Evolutionary conservation across 129 eudicot genomes (phyloP).

Genomic region (Flaveria bidentis): DNA sequence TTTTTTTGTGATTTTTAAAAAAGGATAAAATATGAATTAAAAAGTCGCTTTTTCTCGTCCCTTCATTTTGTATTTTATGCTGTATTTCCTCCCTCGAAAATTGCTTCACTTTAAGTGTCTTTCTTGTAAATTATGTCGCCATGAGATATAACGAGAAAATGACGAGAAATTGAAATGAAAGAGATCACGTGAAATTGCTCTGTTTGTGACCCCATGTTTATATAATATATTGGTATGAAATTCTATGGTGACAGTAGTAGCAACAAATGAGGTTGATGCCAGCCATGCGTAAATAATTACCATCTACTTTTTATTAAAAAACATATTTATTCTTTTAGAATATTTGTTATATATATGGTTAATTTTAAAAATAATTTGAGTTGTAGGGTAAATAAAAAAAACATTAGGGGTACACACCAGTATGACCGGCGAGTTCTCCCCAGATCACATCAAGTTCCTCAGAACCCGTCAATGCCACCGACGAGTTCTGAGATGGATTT

Average conservation of each 20-base stretch:
- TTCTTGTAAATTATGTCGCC: conserved; percentile 17
- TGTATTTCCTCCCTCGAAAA: conserved; percentile 28
- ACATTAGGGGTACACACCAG: no score
- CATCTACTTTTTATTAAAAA: conserved; percentile 13
- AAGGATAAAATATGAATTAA: conserved; percentile 9
- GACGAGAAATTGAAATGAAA: neutral
- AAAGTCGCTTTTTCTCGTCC: conserved; percentile 21
- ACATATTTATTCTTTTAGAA: no score
- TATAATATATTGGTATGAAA: conserved; percentile 6
- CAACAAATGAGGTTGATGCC: conserved; percentile 35
- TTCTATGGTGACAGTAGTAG: conserved; percentile 25
- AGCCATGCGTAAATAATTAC: conserved; percentile 32
- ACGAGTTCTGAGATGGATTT: no score
- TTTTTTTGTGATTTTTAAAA: neutral
- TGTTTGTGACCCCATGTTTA: neutral
- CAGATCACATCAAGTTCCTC: no score
- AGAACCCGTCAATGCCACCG: no score
- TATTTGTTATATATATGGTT: no score
- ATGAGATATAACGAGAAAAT: conserved; percentile 14
- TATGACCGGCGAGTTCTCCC: no score
- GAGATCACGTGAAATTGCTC: conserved; percentile 29
- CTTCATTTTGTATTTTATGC: conserved; percentile 27
- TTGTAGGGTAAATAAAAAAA: no score
- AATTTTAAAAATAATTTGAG: no score
- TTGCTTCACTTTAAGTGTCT: conserved; percentile 22